These are phyloP conservation scores for Penicillium sp. DNA, from an alignment of 2,329 filamentous ascomycete species.

Conservation along the genomic window DNA sequence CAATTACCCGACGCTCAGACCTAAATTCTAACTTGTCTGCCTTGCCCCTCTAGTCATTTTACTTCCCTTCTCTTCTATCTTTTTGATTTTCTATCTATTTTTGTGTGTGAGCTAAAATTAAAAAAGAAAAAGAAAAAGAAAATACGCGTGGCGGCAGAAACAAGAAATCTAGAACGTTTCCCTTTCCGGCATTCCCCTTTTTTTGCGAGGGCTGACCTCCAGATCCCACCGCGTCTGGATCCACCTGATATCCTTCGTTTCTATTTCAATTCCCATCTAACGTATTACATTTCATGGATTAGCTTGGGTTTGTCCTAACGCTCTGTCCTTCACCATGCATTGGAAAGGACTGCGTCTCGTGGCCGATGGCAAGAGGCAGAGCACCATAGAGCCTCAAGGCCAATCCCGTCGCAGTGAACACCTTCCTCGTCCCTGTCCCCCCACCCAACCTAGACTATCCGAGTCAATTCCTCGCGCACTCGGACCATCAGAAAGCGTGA, in stretches of 20 bases:
- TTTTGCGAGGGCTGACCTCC: constrained; percentile 25
- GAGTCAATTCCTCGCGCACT: constrained; percentile 35
- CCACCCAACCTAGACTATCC: constrained; percentile 33
- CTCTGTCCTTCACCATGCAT: constrained; percentile 34
- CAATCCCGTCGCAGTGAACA: constrained; percentile 38
- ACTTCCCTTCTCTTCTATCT: neutral
- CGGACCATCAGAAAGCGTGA: constrained; percentile 12
- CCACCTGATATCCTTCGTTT: constrained; percentile 15
- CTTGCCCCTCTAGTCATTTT: constrained; percentile 9
- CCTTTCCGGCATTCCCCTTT: constrained; percentile 26
- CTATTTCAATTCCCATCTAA: neutral
- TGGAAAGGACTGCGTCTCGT: constrained; percentile 40
- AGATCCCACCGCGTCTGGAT: constrained; percentile 27
- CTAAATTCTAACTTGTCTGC: constrained; percentile 10
- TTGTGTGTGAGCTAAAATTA: neutral
- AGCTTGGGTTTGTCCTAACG: neutral
- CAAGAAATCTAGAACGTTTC: constrained; percentile 8
- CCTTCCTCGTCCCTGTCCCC: constrained; percentile 32
- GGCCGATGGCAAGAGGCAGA: constrained; percentile 37
- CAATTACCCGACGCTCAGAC: constrained; percentile 6
- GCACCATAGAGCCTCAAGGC: constrained; percentile 28
- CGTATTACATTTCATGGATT: constrained; percentile 2
- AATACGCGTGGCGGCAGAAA: neutral
- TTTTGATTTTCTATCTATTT: neutral
- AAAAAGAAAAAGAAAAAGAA: neutral